phyloP scores from a whole-genome alignment of 768 basidiomycete species.

The Lactarius psammicola region DNA sequence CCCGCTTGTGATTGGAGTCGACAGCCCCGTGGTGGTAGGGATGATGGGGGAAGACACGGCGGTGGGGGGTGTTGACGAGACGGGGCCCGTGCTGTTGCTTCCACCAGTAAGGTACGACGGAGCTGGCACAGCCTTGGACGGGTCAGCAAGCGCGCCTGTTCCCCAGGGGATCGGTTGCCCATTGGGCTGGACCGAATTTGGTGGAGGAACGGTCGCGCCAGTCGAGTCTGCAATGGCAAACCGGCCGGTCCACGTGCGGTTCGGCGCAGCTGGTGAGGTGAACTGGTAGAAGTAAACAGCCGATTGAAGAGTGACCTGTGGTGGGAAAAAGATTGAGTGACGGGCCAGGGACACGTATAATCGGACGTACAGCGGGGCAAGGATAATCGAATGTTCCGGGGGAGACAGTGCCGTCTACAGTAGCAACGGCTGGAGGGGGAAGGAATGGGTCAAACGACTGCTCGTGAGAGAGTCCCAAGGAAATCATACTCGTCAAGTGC shows the following conservation, averaged over 20 bases:
- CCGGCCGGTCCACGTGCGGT: conserved; percentile 66
- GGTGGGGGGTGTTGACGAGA: neutral
- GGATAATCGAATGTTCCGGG: conserved; percentile 49
- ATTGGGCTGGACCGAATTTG: conserved; percentile 53
- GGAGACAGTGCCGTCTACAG: conserved; percentile 59
- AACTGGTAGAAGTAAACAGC: conserved; percentile 84
- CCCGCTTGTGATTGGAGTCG: neutral
- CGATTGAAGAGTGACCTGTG: conserved; percentile 59
- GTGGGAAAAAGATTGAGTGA: conserved; percentile 4
- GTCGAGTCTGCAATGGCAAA: conserved; percentile 63
- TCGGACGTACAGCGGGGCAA: conserved; percentile 62
- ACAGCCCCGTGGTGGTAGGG: neutral
- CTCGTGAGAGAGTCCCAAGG: neutral
- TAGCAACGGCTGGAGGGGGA: conserved; percentile 53
- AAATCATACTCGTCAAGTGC: conserved; percentile 56
- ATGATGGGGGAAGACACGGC: neutral
- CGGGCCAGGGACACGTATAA: neutral
- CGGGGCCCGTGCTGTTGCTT: neutral
- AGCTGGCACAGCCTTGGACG: conserved; percentile 37
- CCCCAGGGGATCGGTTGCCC: conserved; percentile 60
- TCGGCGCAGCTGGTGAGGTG: conserved; percentile 42
- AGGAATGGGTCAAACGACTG: neutral
- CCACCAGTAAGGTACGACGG: conserved; percentile 8
- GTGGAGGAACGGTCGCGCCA: conserved; percentile 47
- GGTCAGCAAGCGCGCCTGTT: conserved; percentile 49